Percentiles rank a stretch among this genome's conserved stretches.
Evolutionary conservation across 2,329 filamentous ascomycete species (phyloP).

Genomic region (Ophiognomonia clavigignenti-juglandacearum): DNA sequence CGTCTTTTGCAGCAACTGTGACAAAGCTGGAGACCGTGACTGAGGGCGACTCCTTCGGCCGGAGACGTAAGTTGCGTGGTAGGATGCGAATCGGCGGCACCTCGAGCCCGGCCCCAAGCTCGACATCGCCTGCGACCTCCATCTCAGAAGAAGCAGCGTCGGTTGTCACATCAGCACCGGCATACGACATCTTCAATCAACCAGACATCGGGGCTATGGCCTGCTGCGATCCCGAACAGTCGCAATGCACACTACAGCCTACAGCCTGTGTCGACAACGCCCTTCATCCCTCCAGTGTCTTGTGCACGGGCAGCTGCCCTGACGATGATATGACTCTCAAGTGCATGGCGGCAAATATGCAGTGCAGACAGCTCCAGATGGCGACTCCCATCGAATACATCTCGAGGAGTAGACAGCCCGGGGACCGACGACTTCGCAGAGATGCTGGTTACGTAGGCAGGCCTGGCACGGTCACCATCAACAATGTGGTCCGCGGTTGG

Average conservation of each 20-base stretch:
- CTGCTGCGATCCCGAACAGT: neutral
- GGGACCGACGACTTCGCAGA: neutral
- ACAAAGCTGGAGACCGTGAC: too few species aligned
- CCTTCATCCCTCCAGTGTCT: neutral
- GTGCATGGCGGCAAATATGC: neutral
- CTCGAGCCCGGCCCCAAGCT: neutral
- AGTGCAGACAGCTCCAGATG: constrained; percentile 3
- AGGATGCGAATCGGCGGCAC: neutral
- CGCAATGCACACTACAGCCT: neutral
- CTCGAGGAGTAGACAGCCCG: too few species aligned
- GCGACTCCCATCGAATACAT: constrained; percentile 2
- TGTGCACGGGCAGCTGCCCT: constrained; percentile 4
- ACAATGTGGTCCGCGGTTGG: neutral
- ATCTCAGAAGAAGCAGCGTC: neutral
- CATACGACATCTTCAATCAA: neutral
- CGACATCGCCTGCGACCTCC: too few species aligned
- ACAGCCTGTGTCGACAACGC: constrained; percentile 6
- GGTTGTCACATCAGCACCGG: neutral
- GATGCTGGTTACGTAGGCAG: neutral
- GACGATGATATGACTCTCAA: constrained; percentile 8
- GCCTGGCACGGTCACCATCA: neutral
- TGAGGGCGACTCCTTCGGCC: too few species aligned
- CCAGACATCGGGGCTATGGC: neutral
- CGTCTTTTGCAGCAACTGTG: too few species aligned
- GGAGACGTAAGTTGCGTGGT: too few species aligned